phyloP scores from a whole-genome alignment of 371 early-diverging fungal species.

The Fennellomyces sp. region DNA sequence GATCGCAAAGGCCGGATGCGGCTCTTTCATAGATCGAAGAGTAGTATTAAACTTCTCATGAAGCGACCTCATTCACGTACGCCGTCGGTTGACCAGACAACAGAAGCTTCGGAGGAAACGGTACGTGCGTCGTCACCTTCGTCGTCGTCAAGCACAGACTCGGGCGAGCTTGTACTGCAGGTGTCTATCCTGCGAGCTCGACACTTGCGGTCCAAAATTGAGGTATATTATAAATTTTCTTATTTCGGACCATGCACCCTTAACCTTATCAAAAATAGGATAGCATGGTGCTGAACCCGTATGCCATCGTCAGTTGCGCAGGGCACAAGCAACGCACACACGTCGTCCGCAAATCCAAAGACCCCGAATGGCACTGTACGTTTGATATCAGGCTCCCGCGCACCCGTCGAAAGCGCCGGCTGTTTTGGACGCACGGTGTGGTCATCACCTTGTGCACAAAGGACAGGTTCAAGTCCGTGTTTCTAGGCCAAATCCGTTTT shows the following conservation, averaged over 20 bases:
- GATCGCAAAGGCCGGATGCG: constrained; percentile 1
- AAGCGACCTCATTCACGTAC: constrained; percentile 1
- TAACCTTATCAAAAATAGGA: constrained; percentile 16
- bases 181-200: constrained; percentile 33
- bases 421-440: constrained; percentile 32
- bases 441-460: constrained; percentile 37
- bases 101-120: neutral
- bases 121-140: neutral
- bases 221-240: constrained; percentile 19
- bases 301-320: constrained; percentile 40
- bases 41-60: neutral
- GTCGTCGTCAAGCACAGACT: constrained; percentile 5
- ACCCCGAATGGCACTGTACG: constrained; percentile 45
- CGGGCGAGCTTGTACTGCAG: constrained; percentile 22
- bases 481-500: constrained; percentile 37
- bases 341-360: constrained; percentile 29
- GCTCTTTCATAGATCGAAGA: constrained; percentile 9
- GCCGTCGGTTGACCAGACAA: neutral
- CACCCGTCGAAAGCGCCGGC: constrained; percentile 21
- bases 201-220: constrained; percentile 23
- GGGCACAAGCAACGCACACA: constrained; percentile 49
- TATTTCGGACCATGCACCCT: neutral
- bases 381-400: constrained; percentile 43
- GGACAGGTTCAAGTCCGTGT: constrained; percentile 43
- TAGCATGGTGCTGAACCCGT: constrained; percentile 25